Conservation (phyloP, 1,284 basidiomycete genomes). For the Pyrrhoderma noxium region DNA sequence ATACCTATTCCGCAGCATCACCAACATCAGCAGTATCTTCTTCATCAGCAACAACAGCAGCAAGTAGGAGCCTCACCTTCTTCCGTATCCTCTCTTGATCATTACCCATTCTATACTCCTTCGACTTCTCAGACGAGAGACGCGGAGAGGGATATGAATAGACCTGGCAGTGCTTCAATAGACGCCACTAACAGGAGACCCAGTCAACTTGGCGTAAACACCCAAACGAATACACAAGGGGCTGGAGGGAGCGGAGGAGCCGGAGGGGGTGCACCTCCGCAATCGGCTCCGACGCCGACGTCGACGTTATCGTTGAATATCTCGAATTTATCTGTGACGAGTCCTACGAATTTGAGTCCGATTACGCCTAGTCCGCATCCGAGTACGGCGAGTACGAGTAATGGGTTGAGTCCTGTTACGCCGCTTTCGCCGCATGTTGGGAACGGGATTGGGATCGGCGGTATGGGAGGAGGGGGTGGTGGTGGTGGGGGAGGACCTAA, state of each 20-base stretch:
- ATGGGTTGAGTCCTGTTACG: slow-evolving; percentile 34
- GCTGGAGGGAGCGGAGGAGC: no score
- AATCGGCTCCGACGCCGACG: slow-evolving; percentile 16
- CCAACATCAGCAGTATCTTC: no score
- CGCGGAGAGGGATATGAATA: no score
- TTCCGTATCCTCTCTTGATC: slow-evolving; percentile 21
- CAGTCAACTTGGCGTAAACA: no score
- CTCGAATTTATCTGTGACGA: slow-evolving; percentile 46
- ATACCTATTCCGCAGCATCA: no score
- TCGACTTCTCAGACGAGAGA: slow-evolving; percentile 23
- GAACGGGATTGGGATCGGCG: slow-evolving; percentile 22
- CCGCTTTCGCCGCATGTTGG: slow-evolving; percentile 37
- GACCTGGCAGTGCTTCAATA: no score
- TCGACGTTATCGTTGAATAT: slow-evolving; percentile 57
- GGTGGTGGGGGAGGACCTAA: no score
- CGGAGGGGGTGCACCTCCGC: no score
- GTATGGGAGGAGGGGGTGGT: no score
- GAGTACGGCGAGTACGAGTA: slow-evolving; percentile 22
- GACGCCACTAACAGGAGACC: no score
- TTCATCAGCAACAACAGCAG: slow-evolving; percentile 25
- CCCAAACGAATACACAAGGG: no score
- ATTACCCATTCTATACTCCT: slow-evolving; percentile 29
- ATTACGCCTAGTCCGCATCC: slow-evolving; percentile 29
- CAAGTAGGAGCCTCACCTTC: slow-evolving; percentile 25
- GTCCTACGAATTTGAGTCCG: slow-evolving; percentile 21